Conservation (phyloP, 352 stramenopile genomes). For the Albugo candida region DNA sequence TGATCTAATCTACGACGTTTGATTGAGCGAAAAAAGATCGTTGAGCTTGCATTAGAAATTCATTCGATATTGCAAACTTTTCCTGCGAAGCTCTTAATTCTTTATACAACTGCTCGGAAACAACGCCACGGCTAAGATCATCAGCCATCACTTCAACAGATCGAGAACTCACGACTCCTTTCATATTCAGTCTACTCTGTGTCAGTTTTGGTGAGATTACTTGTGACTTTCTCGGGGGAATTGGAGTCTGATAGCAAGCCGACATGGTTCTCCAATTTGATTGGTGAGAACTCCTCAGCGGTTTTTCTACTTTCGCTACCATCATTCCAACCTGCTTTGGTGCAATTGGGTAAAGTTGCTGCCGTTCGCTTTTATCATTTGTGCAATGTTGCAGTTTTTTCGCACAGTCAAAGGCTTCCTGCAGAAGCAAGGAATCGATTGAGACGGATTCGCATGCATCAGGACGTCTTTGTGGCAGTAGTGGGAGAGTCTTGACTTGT, state of each 20-base stretch:
- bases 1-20: constrained; percentile 1
- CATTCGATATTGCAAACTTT: constrained; percentile 35
- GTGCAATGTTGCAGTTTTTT: constrained; percentile 19
- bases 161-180: too few relatives aligned
- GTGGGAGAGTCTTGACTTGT: too few relatives aligned
- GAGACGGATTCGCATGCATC: constrained; percentile 8
- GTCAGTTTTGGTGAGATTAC: too few relatives aligned
- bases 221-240: too few relatives aligned
- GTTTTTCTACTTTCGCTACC: too few relatives aligned
- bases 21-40: constrained; percentile 29
- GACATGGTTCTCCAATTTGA: too few relatives aligned
- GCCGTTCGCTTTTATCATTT: too few relatives aligned
- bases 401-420: constrained; percentile 59
- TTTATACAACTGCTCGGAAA: constrained; percentile 31
- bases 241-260: too few relatives aligned
- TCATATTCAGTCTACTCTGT: too few relatives aligned
- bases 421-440: constrained; percentile 42
- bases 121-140: constrained; percentile 50
- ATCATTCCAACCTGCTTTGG: too few relatives aligned
- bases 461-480: constrained; percentile 1
- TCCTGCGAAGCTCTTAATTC: constrained; percentile 50
- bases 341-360: too few relatives aligned
- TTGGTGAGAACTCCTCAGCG: too few relatives aligned
- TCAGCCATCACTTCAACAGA: constrained; percentile 4
- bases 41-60: constrained; percentile 42